Conservation (phyloP, 805 yeast species). For the Myxozyma lipomycoides region DNA sequence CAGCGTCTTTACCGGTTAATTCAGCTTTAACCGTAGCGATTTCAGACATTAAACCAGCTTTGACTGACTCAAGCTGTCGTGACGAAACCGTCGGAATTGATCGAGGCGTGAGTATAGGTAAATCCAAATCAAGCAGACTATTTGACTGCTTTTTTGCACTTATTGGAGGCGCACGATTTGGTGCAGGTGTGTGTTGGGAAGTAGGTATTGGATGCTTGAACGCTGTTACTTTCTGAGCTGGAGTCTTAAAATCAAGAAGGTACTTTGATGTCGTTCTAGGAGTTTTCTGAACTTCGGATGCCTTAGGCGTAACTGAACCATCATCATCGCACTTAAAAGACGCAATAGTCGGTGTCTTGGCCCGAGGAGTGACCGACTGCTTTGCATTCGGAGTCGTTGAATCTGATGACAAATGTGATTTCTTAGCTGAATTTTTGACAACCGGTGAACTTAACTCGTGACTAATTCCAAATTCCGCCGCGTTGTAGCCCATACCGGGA, state of each 20-base stretch:
- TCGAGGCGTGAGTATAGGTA: constrained; percentile 12
- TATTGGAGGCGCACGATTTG: background rate
- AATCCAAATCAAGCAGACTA: constrained; percentile 5
- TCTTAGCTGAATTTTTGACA: no score
- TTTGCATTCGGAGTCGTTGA: background rate
- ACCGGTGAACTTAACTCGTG: background rate
- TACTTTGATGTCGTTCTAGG: background rate
- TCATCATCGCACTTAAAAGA: background rate
- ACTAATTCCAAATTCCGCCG: background rate
- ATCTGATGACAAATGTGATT: no score
- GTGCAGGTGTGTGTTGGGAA: no score
- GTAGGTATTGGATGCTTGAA: no score
- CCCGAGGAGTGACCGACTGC: background rate
- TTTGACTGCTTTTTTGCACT: background rate
- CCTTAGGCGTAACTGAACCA: background rate
- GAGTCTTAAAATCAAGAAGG: background rate
- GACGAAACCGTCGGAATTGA: constrained; percentile 10
- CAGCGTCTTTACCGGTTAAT: constrained; percentile 10
- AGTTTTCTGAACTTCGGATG: background rate
- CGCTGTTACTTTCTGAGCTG: no score
- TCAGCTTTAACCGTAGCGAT: constrained; percentile 8
- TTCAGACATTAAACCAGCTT: constrained; percentile 11
- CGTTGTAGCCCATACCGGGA: constrained; percentile 9
- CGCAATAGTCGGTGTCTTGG: background rate
- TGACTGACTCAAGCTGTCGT: constrained; percentile 13